Base-by-base conservation (phyloP, 139 green algal genomes). In the Astrephomene gubernaculifera region DNA sequence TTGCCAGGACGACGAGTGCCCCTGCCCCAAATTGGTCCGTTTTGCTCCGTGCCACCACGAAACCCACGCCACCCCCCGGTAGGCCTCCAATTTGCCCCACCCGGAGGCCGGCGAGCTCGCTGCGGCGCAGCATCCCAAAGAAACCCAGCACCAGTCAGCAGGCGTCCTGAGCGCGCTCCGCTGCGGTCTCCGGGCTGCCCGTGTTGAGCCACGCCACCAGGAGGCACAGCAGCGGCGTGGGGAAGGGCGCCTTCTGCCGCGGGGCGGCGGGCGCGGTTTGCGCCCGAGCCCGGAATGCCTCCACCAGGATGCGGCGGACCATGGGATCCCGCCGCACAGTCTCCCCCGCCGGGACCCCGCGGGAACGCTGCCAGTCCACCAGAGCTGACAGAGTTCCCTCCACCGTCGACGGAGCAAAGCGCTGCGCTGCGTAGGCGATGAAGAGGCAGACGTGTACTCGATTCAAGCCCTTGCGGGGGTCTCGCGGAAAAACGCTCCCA, bases 61-160 rank as follows among this genome's bases (percentile, higher is more conserved):
- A 0, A 10, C 2, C 44, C 2, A 64, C 1, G 10, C 44, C 71
- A 0, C 44, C n/a, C 9, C 9, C n/a, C 71, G n/a, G 14, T 19
- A 64, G 2, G 0, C 0, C 3, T n/a, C 12, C n/a, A 0, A 79
- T 44, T 21, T 64, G n/a, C 12, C n/a, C 71, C 1, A 79, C 31
- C 2, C 1, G 2, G n/a, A 79, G 19, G 12, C 10, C 71, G 19
- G n/a, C 44, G 2, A 79, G 71, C 71, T 79, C 71, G 31, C 71
- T 61, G 2, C 70, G 41, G 29, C 70, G 41, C 27, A 76, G 70
- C 70, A 76, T 63, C 5, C 70, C 70, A n/a, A 76, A 76, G 70
- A 61, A 76, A 7, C 70, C 70, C 27, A 45, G 12, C 27, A 61
- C 41, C 70, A 76, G 43, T 43, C 70, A 76, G 43, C 43, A 60